These are phyloP conservation scores for Strobilomyces dryophilus DNA, from an alignment of 768 basidiomycete genomes.

Conservation along the genomic window DNA sequence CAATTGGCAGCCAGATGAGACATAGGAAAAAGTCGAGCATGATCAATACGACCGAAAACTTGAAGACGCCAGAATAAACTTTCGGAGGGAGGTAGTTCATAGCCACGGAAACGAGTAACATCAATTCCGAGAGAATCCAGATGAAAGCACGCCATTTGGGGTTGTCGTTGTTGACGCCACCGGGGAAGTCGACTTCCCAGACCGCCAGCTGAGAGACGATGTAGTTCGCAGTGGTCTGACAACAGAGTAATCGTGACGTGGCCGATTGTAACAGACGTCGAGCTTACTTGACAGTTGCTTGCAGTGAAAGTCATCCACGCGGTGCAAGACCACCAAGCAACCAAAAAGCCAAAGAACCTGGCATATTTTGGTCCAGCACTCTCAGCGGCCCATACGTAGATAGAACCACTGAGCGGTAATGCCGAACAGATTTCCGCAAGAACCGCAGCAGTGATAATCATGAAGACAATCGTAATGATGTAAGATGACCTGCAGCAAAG, in stretches of 20 bases:
- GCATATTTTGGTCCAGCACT: conserved; percentile 86
- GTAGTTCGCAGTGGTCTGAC: conserved; percentile 83
- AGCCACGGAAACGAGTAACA: conserved; percentile 66
- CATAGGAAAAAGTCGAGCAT: conserved; percentile 87
- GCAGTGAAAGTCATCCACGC: conserved; percentile 97
- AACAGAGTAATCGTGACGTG: not conserved
- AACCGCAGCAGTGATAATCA: conserved; percentile 83
- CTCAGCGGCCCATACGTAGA: conserved; percentile 94
- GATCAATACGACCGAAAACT: conserved; percentile 66
- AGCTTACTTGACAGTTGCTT: conserved; percentile 74
- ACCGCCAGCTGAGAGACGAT: conserved; percentile 80
- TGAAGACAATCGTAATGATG: conserved; percentile 76
- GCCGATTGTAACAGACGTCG: not conserved
- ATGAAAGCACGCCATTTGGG: conserved; percentile 84
- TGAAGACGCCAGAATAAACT: conserved; percentile 73
- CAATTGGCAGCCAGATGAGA: conserved; percentile 90
- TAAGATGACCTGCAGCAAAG: conserved; percentile 69
- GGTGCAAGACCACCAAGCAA: conserved; percentile 91
- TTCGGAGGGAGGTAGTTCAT: conserved; percentile 85
- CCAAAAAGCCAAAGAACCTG: conserved; percentile 82
- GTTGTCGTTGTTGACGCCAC: conserved; percentile 64
- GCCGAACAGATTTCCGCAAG: conserved; percentile 91
- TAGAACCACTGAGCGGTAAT: conserved; percentile 81
- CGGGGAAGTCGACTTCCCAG: conserved; percentile 80
- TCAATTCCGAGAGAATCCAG: conserved; percentile 75